Conservation (phyloP, 1,139 yeast species). For the Saccharomyces hybrid region DNA sequence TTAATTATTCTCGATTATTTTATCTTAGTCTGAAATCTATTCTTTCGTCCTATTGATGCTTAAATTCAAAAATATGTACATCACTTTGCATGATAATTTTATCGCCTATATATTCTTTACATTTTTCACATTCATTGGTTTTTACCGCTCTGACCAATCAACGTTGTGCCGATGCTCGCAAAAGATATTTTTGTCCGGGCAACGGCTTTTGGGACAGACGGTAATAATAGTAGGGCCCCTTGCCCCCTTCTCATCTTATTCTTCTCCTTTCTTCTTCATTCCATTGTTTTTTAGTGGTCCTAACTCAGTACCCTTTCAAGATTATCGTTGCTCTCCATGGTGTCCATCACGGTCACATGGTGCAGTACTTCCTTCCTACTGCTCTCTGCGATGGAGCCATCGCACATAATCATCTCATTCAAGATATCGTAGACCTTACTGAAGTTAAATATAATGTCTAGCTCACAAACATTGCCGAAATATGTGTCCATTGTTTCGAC, state of each 20-base stretch:
- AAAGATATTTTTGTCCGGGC: not conserved
- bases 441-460: conserved; percentile 90
- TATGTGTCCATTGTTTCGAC: conserved; percentile 96
- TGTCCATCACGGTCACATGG: conserved; percentile 74
- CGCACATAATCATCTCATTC: conserved; percentile 75
- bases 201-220: not conserved
- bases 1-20: not conserved
- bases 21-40: not conserved
- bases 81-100: conserved; percentile 47
- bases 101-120: not conserved
- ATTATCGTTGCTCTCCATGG: conserved; percentile 59
- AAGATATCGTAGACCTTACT: conserved; percentile 86
- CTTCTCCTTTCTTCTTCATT: not conserved
- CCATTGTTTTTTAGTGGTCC: not conserved
- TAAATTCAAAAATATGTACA: conserved; percentile 48
- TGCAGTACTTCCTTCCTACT: conserved; percentile 73
- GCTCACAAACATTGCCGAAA: conserved; percentile 93
- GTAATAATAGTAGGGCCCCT: not conserved
- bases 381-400: conserved; percentile 80
- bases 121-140: not conserved
- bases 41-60: not conserved
- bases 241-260: not conserved
- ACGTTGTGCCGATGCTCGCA: conserved; percentile 1
- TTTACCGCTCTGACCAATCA: not conserved
- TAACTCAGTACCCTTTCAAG: conserved; percentile 39